phyloP scores from a whole-genome alignment of 768 basidiomycete species.

The Hygrophoropsis aurantiaca region DNA sequence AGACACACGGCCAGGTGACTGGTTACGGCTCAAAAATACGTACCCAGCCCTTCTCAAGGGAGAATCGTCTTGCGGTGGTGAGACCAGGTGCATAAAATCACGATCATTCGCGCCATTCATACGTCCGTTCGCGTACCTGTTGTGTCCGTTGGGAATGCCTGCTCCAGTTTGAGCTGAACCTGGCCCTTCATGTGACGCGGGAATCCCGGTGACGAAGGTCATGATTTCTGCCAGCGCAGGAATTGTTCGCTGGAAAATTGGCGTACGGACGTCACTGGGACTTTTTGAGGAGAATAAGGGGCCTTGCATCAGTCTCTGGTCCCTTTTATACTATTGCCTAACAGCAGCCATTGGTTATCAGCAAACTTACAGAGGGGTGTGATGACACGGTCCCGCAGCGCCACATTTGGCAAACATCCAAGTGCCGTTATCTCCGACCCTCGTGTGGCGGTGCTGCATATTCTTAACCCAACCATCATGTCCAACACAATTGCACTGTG shows the following conservation, averaged over 20 bases:
- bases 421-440: too few relatives aligned
- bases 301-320: neutral
- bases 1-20: conserved; percentile 11
- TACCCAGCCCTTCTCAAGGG: conserved; percentile 57
- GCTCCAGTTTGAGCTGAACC: neutral
- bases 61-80: conserved; percentile 35
- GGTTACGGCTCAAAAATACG: conserved; percentile 20
- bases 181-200: neutral
- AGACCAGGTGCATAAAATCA: conserved; percentile 11
- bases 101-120: conserved; percentile 4
- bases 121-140: conserved; percentile 2
- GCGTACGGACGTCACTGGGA: neutral
- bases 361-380: too few relatives aligned
- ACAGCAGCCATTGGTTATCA: too few relatives aligned
- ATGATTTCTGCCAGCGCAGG: neutral
- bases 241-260: neutral
- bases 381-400: too few relatives aligned
- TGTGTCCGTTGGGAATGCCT: neutral
- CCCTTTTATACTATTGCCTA: too few relatives aligned
- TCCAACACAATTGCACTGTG: conserved; percentile 55
- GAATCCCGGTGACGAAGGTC: neutral
- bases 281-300: neutral
- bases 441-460: too few relatives aligned
- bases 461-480: conserved; percentile 30
- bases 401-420: too few relatives aligned